Percentiles rank a stretch among this genome's conserved stretches.
phyloP scores from a whole-genome alignment of 2,329 filamentous ascomycete species.

The Aspergillus pseudotamarii region DNA sequence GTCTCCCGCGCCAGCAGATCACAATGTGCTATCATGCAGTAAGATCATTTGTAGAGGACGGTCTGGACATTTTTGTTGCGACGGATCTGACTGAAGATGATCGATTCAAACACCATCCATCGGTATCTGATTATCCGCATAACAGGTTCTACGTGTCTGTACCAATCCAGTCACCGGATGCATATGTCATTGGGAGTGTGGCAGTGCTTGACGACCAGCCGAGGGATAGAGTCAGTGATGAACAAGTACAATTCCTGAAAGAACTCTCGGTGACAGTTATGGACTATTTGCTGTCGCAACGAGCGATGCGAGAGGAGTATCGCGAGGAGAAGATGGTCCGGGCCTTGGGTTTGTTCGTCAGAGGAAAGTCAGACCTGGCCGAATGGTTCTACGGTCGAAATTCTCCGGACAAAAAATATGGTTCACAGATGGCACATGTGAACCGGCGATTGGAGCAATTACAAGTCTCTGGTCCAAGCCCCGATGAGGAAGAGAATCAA shows the following conservation, averaged over 20 bases:
- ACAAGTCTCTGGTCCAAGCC: not conserved
- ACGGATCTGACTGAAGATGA: constrained; percentile 16
- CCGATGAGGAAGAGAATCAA: not conserved
- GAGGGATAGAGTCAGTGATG: constrained; percentile 11
- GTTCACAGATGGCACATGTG: not conserved
- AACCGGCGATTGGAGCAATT: not conserved
- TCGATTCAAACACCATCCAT: constrained; percentile 13
- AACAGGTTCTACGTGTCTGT: constrained; percentile 23
- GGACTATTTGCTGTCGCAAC: constrained; percentile 23
- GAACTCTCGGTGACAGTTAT: constrained; percentile 25
- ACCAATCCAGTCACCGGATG: constrained; percentile 19
- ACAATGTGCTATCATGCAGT: constrained; percentile 22
- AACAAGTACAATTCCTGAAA: constrained; percentile 12
- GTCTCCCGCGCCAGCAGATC: constrained; percentile 16
- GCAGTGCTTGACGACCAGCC: constrained; percentile 22
- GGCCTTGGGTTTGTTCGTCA: constrained; percentile 24
- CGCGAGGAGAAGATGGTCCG: constrained; percentile 27
- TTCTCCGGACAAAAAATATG: not conserved
- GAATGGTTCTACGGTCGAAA: constrained; percentile 19
- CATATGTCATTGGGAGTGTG: constrained; percentile 22
- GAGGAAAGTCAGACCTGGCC: constrained; percentile 22
- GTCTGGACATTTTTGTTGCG: constrained; percentile 10
- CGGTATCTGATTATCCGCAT: constrained; percentile 16
- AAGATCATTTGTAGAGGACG: constrained; percentile 13
- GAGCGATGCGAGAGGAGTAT: constrained; percentile 24